Conservation (phyloP, 73 alveolate species). For the Uronychia setigera region DNA sequence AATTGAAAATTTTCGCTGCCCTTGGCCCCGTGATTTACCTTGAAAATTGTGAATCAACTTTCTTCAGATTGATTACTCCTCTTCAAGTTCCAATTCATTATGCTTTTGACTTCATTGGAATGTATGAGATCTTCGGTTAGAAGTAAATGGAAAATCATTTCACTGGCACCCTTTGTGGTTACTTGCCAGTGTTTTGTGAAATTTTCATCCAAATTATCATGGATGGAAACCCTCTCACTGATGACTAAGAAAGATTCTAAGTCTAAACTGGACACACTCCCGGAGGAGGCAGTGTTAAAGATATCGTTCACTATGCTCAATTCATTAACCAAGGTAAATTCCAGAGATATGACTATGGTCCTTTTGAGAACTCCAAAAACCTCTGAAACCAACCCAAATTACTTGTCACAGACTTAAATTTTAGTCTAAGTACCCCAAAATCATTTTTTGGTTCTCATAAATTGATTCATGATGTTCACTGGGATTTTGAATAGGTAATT, state of each 20-base stretch:
- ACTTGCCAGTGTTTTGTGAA: neutral
- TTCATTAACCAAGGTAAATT: constrained; percentile 30
- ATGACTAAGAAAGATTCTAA: neutral
- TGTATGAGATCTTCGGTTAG: neutral
- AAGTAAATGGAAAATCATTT: neutral
- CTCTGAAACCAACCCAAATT: no score
- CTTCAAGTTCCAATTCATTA: neutral
- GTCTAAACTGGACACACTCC: constrained; percentile 33
- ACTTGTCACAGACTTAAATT: no score
- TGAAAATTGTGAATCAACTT: neutral
- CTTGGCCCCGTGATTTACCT: constrained; percentile 69
- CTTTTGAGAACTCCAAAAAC: constrained; percentile 66
- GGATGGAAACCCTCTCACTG: neutral
- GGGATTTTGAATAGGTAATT: no score
- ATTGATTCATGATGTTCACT: no score
- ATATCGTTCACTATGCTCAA: constrained; percentile 38
- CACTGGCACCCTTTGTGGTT: neutral
- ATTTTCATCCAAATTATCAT: neutral
- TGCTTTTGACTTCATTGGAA: neutral
- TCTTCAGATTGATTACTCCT: neutral
- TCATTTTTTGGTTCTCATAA: no score
- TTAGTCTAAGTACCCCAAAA: no score
- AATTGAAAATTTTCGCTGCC: constrained; percentile 72
- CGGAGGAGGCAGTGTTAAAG: constrained; percentile 30
- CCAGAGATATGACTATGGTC: constrained; percentile 73